Base-by-base conservation (phyloP, 106 monocot species). In the Dioscorea dumetorum region DNA sequence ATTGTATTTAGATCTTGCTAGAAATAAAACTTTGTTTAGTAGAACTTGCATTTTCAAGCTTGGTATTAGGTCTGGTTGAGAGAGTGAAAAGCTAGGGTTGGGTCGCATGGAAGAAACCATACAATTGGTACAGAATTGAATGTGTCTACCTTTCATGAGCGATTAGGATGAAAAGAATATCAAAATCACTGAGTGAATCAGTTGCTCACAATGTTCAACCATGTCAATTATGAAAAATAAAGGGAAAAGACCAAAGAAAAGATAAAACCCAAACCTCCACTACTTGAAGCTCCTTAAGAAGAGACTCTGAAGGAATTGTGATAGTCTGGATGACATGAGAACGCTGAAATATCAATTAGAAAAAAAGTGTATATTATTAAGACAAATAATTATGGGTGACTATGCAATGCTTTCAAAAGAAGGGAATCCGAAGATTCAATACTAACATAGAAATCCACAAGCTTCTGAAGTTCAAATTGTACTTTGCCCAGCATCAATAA, bases 381-480 rank as follows among this genome's bases (percentile, higher is more conserved):
- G 19, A 15, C 5, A 54, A 54, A 8, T 54, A 54, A 54, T 16
- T 1, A 19, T 54, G 12, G 5, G 5, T 54, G 54, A 15, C 9
- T 18, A 54, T 16, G 54, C 2, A 1, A 19, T 5, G 9, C 15
- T 19, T 54, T 54, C 13, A 18, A 54, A 16, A 54, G 54, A 54
- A 54, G 18, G 35, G 31, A 11, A 52, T 34, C 1, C 66, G 33
- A 28, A 28, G 28, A 28, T 28, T 28, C 28, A 28, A 28, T 7
- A 77, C 87, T 80, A 64, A 91, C 91, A 82, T 91, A 91, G 53
- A 60, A 76, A 77, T 91, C 77, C 20, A 91, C 84, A 77, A 91
- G 74, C 68, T 87, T 91, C 68, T 85, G 91, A 62, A 91, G 87
- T 67, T 82, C 82, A 80, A 91, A 82, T 34, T 91, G 91, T 53